phyloP scores from a whole-genome alignment of 331 rosid genomes.

The Prunus yedoensis region DNA sequence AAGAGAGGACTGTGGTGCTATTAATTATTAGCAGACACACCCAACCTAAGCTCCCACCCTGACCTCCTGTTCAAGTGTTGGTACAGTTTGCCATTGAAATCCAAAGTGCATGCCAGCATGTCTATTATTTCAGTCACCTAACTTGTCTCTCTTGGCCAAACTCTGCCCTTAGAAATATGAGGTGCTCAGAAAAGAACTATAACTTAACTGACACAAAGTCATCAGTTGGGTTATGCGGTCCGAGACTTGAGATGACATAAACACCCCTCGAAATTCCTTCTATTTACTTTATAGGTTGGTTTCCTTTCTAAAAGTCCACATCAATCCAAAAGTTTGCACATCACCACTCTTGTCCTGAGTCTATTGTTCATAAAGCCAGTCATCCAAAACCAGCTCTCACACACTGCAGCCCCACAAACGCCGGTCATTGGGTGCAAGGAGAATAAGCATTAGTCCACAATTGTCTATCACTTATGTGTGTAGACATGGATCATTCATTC shows the following conservation, averaged over 20 bases:
- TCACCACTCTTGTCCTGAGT: not conserved
- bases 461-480: not conserved
- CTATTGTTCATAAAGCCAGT: no score
- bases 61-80: no score
- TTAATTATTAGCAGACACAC: no score
- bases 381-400: not conserved
- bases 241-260: constrained; percentile 24
- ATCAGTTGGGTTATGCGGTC: not conserved
- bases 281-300: not conserved
- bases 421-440: not conserved
- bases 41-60: no score
- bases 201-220: no score
- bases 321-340: not conserved
- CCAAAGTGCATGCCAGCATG: no score
- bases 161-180: no score
- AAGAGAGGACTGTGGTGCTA: no score
- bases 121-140: no score
- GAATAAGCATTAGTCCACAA: not conserved
- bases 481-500: not conserved
- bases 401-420: not conserved
- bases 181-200: no score
- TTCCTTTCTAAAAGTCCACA: not conserved
- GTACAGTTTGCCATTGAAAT: no score
- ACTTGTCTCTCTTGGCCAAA: no score
- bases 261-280: constrained; percentile 19